phyloP scores from a whole-genome alignment of 75 land plant genomes.

The Picea glauca region DNA sequence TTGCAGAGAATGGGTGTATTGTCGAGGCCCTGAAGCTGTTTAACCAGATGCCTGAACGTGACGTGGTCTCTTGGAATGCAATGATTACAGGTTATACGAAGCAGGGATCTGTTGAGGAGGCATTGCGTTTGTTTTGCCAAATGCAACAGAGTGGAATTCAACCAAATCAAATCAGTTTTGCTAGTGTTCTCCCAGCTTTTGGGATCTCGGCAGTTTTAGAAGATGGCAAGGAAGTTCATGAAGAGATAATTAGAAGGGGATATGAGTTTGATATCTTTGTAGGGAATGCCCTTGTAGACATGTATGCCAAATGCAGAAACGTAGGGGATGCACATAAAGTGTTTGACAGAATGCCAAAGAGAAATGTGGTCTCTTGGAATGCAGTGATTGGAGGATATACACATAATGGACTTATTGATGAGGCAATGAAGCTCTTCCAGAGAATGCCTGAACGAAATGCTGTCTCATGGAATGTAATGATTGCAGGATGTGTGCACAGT shows the following conservation, averaged over 20 bases:
- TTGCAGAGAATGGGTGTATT: neutral
- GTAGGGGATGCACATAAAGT: slow-evolving; percentile 17
- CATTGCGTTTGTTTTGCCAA: slow-evolving; percentile 8
- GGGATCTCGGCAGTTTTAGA: slow-evolving; percentile 2
- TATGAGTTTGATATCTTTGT: slow-evolving; percentile 18
- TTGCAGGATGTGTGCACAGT: too few relatives aligned
- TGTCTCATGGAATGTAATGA: too few relatives aligned
- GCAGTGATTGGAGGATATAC: slow-evolving; percentile 35
- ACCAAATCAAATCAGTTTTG: neutral
- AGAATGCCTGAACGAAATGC: slow-evolving; percentile 5
- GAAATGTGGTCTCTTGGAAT: slow-evolving; percentile 47
- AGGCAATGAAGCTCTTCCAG: slow-evolving; percentile 20
- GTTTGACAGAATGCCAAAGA: slow-evolving; percentile 35
- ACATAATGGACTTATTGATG: slow-evolving; percentile 16
- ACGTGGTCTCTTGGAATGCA: slow-evolving; percentile 21
- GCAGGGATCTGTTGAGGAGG: slow-evolving; percentile 12
- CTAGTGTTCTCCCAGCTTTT: slow-evolving; percentile 14
- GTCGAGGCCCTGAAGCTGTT: neutral
- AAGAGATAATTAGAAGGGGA: slow-evolving; percentile 3
- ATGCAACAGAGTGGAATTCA: slow-evolving; percentile 13
- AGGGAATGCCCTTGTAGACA: slow-evolving; percentile 30
- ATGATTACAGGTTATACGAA: slow-evolving; percentile 19
- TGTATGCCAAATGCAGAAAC: slow-evolving; percentile 30
- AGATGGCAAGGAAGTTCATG: slow-evolving; percentile 11
- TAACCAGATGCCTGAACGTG: neutral